Conservation (phyloP, 169 alveolate species). For the Condylostoma magnum region DNA sequence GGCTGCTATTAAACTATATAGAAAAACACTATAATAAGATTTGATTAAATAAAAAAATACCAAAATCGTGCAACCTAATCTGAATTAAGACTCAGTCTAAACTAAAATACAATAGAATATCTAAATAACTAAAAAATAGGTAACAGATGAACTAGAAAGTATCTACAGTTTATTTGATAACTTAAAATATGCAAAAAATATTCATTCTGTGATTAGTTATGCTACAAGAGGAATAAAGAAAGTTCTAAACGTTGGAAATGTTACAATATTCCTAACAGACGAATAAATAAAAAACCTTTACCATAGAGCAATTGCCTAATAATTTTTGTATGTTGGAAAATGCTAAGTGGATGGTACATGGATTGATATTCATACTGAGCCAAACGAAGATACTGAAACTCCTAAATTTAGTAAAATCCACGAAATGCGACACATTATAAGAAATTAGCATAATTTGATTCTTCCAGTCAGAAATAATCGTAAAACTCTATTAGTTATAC, state of each 20-base stretch:
- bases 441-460: neutral
- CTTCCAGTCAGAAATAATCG: neutral
- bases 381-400: slow-evolving; percentile 1
- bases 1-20: slow-evolving; percentile 20
- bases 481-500: neutral
- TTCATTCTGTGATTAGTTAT: neutral
- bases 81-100: slow-evolving; percentile 6
- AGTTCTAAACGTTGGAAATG: neutral
- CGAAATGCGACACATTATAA: neutral
- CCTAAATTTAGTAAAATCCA: slow-evolving; percentile 5
- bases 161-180: neutral
- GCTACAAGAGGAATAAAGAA: neutral
- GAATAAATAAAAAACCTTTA: neutral
- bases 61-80: neutral
- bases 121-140: neutral
- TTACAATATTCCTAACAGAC: neutral
- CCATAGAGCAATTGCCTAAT: neutral
- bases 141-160: neutral
- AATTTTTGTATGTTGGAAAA: slow-evolving; percentile 6
- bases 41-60: neutral
- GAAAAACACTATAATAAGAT: slow-evolving; percentile 6
- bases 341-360: neutral
- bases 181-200: neutral
- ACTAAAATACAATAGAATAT: neutral
- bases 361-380: slow-evolving; percentile 18